Evolutionary conservation across 2,329 filamentous ascomycete species (phyloP).

Genomic region (Pyricularia sp.): DNA sequence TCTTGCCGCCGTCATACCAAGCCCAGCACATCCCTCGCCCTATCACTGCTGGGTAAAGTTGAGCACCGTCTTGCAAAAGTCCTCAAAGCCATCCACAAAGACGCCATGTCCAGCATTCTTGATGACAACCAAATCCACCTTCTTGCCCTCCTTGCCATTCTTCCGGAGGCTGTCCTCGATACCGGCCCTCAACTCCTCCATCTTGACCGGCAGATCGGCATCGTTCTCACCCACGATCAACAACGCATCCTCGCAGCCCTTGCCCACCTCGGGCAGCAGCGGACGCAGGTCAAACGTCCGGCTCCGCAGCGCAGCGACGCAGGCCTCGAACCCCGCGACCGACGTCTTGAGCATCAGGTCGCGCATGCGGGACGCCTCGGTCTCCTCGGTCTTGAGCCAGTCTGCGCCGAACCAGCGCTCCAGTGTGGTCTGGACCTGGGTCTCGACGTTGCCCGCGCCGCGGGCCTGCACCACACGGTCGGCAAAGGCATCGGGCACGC

Average conservation of each 20-base stretch:
- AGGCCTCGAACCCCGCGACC: constrained; percentile 31
- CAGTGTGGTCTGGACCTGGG: constrained; percentile 21
- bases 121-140: constrained; percentile 23
- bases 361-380: constrained; percentile 25
- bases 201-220: constrained; percentile 27
- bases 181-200: constrained; percentile 25
- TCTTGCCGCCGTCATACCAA: neutral
- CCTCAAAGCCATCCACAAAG: constrained; percentile 26
- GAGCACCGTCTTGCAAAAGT: constrained; percentile 19
- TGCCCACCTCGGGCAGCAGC: constrained; percentile 21
- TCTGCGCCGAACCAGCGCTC: constrained; percentile 30
- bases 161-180: constrained; percentile 22
- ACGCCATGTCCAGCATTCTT: constrained; percentile 27
- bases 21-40: neutral
- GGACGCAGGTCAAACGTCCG: constrained; percentile 28
- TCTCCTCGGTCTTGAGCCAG: constrained; percentile 23
- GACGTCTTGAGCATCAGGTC: constrained; percentile 25
- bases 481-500: constrained; percentile 25
- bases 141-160: constrained; percentile 12
- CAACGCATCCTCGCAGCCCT: constrained; percentile 23
- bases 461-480: constrained; percentile 24
- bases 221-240: constrained; percentile 31
- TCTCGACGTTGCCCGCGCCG: constrained; percentile 20
- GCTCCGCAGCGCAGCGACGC: constrained; percentile 26
- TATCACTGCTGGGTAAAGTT: constrained; percentile 31